A percentile compares a stretch with the other conserved stretches of the same genome.
Evolutionary conservation across 805 yeast species (phyloP).

Genomic region (Candida awuae): DNA sequence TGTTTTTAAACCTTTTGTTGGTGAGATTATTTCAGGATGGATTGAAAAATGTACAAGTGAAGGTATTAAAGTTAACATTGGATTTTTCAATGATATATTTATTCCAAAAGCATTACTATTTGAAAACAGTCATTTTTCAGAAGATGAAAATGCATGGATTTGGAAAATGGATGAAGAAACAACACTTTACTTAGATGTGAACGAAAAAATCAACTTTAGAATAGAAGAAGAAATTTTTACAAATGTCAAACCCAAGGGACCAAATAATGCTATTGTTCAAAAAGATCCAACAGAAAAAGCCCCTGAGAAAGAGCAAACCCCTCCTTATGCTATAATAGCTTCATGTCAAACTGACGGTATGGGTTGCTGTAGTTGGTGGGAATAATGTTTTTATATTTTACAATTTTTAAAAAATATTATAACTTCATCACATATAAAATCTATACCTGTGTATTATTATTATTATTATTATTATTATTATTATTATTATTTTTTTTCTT

Average conservation of each 20-base stretch:
- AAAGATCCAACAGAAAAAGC: slow-evolving; percentile 20
- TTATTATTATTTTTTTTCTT: too few species aligned
- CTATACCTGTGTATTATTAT: too few species aligned
- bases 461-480: too few species aligned
- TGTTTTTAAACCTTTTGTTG: slow-evolving; percentile 89
- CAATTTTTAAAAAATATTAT: neutral
- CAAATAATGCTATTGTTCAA: slow-evolving; percentile 27
- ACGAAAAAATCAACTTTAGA: slow-evolving; percentile 86
- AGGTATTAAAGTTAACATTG: slow-evolving; percentile 79
- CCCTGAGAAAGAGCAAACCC: slow-evolving; percentile 40
- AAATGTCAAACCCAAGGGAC: slow-evolving; percentile 72
- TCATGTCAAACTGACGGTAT: slow-evolving; percentile 94
- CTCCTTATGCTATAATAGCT: slow-evolving; percentile 80
- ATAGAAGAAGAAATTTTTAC: slow-evolving; percentile 84
- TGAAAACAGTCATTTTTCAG: slow-evolving; percentile 37
- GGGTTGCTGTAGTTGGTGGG: slow-evolving; percentile 98
- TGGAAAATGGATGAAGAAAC: slow-evolving; percentile 74
- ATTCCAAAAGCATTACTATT: slow-evolving; percentile 79
- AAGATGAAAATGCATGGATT: slow-evolving; percentile 89
- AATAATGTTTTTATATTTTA: slow-evolving; percentile 27
- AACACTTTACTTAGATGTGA: slow-evolving; percentile 74
- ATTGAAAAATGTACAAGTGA: slow-evolving; percentile 80
- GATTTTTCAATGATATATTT: slow-evolving; percentile 85
- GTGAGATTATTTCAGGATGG: slow-evolving; percentile 91
- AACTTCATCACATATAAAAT: neutral